Conservation (phyloP, 257 asterid species). For the Nicotiana sylvestris region DNA sequence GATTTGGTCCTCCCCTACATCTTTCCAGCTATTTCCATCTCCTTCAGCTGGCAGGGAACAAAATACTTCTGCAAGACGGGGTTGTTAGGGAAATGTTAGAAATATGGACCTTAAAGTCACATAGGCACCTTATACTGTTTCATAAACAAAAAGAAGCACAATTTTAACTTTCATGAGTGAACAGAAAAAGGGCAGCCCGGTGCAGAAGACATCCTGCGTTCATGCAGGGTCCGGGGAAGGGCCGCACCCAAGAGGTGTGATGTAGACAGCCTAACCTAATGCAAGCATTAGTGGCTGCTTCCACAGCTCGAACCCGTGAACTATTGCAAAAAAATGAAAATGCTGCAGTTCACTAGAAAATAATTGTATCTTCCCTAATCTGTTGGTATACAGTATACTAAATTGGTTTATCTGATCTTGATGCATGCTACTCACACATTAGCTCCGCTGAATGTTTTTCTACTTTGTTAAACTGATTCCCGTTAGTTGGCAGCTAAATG, state of each 20-base stretch:
- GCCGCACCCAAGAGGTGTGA: no score
- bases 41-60: background rate
- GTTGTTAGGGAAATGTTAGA: background rate
- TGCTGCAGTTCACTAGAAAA: background rate
- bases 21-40: background rate
- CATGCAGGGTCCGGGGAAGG: no score
- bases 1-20: background rate
- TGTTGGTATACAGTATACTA: background rate
- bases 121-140: background rate
- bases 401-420: background rate
- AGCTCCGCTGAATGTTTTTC: background rate
- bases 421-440: background rate
- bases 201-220: no score
- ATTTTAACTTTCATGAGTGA: background rate
- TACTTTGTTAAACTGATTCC: background rate
- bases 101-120: background rate
- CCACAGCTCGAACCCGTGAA: background rate
- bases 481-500: background rate
- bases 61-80: conserved; percentile 6
- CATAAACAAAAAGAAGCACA: background rate
- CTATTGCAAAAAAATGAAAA: background rate
- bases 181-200: no score
- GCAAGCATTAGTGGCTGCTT: background rate
- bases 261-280: no score
- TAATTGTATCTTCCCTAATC: background rate